phyloP scores from a whole-genome alignment of 805 yeast genomes.

The Wickerhamomyces bovis region DNA sequence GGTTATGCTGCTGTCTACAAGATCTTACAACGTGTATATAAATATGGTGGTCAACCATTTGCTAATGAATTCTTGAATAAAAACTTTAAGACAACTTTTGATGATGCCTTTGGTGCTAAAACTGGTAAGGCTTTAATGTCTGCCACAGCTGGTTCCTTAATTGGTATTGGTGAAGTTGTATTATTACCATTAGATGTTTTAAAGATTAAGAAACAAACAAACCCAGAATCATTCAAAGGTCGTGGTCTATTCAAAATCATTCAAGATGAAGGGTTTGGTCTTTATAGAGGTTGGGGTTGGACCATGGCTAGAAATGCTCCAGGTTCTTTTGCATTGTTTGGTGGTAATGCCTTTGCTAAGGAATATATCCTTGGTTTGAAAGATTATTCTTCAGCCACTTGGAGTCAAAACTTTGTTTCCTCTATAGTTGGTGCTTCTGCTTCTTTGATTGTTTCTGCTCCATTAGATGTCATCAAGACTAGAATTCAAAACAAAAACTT shows the following conservation, averaged over 20 bases:
- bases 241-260: slow-evolving; percentile 89
- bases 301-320: slow-evolving; percentile 99
- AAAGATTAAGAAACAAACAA: slow-evolving; percentile 98
- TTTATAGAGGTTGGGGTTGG: slow-evolving; percentile 99
- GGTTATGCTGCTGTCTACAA: slow-evolving; percentile 98
- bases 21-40: slow-evolving; percentile 93
- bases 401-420: slow-evolving; percentile 91
- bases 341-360: slow-evolving; percentile 98
- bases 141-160: slow-evolving; percentile 95
- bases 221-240: slow-evolving; percentile 99
- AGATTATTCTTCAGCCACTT: slow-evolving; percentile 88
- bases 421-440: slow-evolving; percentile 97
- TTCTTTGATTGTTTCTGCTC: slow-evolving; percentile 93
- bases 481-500: slow-evolving; percentile 96
- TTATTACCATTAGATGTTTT: slow-evolving; percentile 92
- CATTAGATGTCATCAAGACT: slow-evolving; percentile 96
- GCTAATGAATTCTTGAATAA: slow-evolving; percentile 86
- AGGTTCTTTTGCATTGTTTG: slow-evolving; percentile 94
- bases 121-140: slow-evolving; percentile 96
- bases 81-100: slow-evolving; percentile 67
- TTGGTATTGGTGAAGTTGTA: slow-evolving; percentile 97
- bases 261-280: slow-evolving; percentile 85
- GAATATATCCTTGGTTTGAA: slow-evolving; percentile 83
- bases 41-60: slow-evolving; percentile 98
- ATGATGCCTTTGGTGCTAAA: slow-evolving; percentile 77